Evolutionary conservation across 2,329 filamentous ascomycete species (phyloP).

Genomic region (Talaromyces sp.): DNA sequence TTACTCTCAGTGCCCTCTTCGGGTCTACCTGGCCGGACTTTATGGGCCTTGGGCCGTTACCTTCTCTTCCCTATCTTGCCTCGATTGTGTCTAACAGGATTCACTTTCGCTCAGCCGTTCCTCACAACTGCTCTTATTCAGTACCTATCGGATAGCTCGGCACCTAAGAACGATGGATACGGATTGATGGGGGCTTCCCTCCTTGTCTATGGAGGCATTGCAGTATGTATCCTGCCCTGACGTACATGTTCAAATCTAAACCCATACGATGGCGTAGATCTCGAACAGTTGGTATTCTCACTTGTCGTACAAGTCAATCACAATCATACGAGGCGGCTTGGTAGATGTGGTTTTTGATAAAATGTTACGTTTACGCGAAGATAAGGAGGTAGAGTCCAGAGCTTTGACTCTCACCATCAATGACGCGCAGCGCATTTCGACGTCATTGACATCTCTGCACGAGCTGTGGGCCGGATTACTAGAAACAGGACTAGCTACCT

Average conservation of each 20-base stretch:
- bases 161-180: background rate
- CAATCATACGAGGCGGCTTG: background rate
- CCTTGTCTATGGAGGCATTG: slow-evolving; percentile 1
- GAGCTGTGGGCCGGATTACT: slow-evolving; percentile 5
- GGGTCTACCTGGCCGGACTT: slow-evolving; percentile 1
- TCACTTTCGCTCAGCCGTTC: slow-evolving; percentile 4
- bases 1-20: background rate
- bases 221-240: background rate
- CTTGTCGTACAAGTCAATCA: background rate
- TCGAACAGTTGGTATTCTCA: slow-evolving; percentile 5
- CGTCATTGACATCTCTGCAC: background rate
- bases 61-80: background rate
- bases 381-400: slow-evolving; percentile 1
- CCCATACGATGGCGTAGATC: background rate
- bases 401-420: slow-evolving; percentile 7
- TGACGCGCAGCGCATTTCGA: slow-evolving; percentile 1
- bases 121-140: slow-evolving; percentile 5
- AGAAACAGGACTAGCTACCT: background rate
- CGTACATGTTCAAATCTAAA: background rate
- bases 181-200: slow-evolving; percentile 1
- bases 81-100: slow-evolving; percentile 1
- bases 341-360: slow-evolving; percentile 5
- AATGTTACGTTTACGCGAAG: slow-evolving; percentile 3
- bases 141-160: background rate
- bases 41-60: background rate